phyloP scores from a whole-genome alignment of 2,329 filamentous ascomycete genomes.

The Fusarium musae region DNA sequence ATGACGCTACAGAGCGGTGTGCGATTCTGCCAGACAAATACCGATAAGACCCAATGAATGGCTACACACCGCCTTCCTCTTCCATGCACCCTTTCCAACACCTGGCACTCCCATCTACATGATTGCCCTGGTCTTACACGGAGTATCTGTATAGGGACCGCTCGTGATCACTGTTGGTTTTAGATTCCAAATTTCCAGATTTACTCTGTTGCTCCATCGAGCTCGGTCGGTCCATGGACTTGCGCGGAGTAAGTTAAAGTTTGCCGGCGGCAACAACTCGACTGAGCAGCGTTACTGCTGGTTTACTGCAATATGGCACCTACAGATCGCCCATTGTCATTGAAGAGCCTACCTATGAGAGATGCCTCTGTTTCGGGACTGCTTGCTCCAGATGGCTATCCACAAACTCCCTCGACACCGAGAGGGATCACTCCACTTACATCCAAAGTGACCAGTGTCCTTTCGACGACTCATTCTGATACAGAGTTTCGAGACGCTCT shows the following conservation, averaged over 20 bases:
- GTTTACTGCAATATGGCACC: constrained; percentile 26
- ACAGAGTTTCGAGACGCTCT: constrained; percentile 90
- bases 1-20: constrained; percentile 46
- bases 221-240: not conserved
- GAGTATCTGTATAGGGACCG: not conserved
- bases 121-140: constrained; percentile 7
- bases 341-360: constrained; percentile 37
- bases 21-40: constrained; percentile 42
- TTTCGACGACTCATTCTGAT: constrained; percentile 93
- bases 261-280: not conserved
- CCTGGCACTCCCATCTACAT: constrained; percentile 32
- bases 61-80: constrained; percentile 41
- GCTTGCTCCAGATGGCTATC: constrained; percentile 86
- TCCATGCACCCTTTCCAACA: constrained; percentile 38
- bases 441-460: constrained; percentile 83
- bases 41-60: constrained; percentile 26
- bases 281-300: not conserved
- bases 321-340: constrained; percentile 34
- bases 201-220: not conserved
- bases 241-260: constrained; percentile 18
- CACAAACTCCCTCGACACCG: constrained; percentile 72
- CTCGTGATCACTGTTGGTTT: not conserved
- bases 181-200: not conserved
- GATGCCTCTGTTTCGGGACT: constrained; percentile 54
- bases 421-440: constrained; percentile 74